A percentile compares a stretch with the other conserved stretches of the same genome.
Conservation (phyloP, 208 protist genomes). For the Crithidia sp. region DNA sequence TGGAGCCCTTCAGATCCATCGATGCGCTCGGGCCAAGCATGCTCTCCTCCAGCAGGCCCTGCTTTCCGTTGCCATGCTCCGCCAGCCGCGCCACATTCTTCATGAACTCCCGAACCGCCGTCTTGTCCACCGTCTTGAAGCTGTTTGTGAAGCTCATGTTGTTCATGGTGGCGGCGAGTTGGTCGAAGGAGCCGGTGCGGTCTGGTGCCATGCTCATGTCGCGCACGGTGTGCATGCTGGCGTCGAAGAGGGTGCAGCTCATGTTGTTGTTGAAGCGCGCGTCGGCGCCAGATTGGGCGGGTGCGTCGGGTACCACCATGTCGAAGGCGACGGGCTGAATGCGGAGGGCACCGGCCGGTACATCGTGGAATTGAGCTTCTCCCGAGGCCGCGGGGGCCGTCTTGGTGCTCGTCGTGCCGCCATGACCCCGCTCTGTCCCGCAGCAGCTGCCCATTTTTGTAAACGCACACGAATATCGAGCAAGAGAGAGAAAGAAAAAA, state of each 20-base stretch:
- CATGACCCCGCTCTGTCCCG: background rate
- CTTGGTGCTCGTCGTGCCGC: constrained; percentile 7
- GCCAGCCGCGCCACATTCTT: constrained; percentile 47
- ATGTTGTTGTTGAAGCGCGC: constrained; percentile 15
- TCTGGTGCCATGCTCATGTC: constrained; percentile 37
- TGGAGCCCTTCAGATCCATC: background rate
- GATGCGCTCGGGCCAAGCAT: constrained; percentile 14
- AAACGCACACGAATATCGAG: background rate
- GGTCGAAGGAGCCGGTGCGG: constrained; percentile 17
- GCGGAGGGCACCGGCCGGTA: background rate
- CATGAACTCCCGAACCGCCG: constrained; percentile 57
- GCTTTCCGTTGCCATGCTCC: constrained; percentile 26
- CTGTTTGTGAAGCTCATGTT: constrained; percentile 83
- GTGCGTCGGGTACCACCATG: constrained; percentile 42
- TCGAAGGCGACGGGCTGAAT: constrained; percentile 59
- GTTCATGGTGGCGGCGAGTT: constrained; percentile 27
- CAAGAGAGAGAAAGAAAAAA: background rate
- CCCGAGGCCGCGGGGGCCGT: too few species aligned
- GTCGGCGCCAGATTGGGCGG: background rate
- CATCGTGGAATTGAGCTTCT: constrained; percentile 7
- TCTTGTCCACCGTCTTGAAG: constrained; percentile 58
- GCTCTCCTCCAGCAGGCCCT: constrained; percentile 57
- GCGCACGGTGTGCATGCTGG: constrained; percentile 64
- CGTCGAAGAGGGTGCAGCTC: constrained; percentile 42
- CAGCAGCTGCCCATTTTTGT: constrained; percentile 16